Conservation (phyloP, 192 early-diverging fungal genomes). For the Helicostylum pulchrum region DNA sequence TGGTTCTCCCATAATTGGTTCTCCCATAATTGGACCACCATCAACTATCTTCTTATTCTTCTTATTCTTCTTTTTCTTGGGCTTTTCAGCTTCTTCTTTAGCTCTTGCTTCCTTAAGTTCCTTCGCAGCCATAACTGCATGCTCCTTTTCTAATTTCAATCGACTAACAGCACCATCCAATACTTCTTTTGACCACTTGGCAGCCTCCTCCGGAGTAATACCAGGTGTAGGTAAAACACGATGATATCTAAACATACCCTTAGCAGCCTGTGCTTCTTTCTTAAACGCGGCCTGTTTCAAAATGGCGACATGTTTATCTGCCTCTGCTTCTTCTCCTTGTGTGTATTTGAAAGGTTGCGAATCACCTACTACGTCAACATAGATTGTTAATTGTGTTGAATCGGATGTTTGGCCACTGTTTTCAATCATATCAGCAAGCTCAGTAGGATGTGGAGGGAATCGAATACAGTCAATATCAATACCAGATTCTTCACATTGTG, state of each 20-base stretch:
- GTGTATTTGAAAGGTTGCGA: constrained; percentile 13
- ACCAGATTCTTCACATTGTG: constrained; percentile 1
- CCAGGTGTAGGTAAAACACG: constrained; percentile 8
- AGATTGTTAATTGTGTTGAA: neutral
- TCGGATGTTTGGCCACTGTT: neutral
- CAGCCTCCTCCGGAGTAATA: neutral
- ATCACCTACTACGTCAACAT: constrained; percentile 9
- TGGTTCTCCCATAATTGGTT: too few species aligned
- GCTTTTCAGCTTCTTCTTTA: neutral
- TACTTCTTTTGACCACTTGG: neutral
- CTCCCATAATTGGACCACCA: too few species aligned
- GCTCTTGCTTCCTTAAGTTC: neutral
- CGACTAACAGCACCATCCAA: neutral
- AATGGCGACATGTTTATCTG: neutral
- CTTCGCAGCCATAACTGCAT: neutral
- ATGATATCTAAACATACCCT: constrained; percentile 4
- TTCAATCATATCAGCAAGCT: neutral
- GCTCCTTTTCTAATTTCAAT: neutral
- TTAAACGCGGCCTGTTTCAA: neutral
- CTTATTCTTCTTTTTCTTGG: too few species aligned
- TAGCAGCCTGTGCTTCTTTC: neutral
- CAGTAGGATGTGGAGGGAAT: constrained; percentile 4
- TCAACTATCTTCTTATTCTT: too few species aligned
- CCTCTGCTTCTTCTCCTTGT: constrained; percentile 9
- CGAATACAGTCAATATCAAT: constrained; percentile 16